phyloP scores from a whole-genome alignment of 2,329 filamentous ascomycete genomes.

The Verticillium klebahnii region DNA sequence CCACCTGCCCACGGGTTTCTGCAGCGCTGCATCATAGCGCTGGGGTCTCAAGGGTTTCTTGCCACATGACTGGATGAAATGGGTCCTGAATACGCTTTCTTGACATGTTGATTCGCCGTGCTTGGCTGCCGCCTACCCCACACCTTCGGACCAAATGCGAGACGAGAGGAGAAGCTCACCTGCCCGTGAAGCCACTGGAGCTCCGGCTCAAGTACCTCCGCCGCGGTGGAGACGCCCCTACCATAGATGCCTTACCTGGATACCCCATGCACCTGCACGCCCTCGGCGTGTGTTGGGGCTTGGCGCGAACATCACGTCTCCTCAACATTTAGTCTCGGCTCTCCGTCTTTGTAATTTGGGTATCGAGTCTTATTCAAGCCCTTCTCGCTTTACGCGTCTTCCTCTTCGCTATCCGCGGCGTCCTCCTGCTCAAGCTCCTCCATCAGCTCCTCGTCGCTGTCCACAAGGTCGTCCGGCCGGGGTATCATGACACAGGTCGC shows the following conservation, averaged over 20 bases:
- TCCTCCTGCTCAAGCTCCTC: conserved; percentile 33
- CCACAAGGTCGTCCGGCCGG: conserved; percentile 55
- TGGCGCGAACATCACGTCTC: not conserved
- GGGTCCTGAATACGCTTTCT: conserved; percentile 8
- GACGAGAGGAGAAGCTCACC: not conserved
- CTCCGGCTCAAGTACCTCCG: not conserved
- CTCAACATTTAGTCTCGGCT: not conserved
- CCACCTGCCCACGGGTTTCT: not conserved
- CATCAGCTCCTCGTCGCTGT: conserved; percentile 48
- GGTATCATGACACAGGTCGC: conserved; percentile 81
- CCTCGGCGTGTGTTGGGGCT: not conserved
- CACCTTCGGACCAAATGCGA: conserved; percentile 1
- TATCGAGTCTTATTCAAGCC: not conserved
- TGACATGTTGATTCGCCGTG: conserved; percentile 11
- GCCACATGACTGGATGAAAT: conserved; percentile 12
- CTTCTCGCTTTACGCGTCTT: conserved; percentile 18
- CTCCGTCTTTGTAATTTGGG: not conserved
- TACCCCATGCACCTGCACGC: not conserved
- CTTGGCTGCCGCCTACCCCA: conserved; percentile 9
- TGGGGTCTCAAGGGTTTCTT: not conserved
- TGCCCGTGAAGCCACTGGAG: not conserved
- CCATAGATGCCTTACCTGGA: not conserved
- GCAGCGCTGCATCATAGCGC: not conserved
- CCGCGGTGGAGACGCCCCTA: not conserved
- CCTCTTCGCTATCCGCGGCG: conserved; percentile 31